These are phyloP conservation scores for Anaeramoeba flamelloides DNA, from an alignment of 78 protist genomes.

Conservation along the genomic window DNA sequence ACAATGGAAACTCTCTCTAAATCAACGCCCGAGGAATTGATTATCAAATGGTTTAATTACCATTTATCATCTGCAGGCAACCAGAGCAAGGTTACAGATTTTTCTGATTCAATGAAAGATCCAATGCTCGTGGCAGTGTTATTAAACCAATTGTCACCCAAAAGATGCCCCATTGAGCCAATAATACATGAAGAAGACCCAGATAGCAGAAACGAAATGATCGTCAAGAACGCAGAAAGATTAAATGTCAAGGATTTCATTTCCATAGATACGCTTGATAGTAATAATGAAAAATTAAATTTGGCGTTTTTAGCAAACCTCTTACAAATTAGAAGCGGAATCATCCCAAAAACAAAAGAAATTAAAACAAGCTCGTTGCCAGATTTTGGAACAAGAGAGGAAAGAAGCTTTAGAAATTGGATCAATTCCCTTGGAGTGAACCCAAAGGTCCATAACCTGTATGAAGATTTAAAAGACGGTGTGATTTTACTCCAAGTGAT, in stretches of 20 bases:
- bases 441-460: slow-evolving; percentile 50
- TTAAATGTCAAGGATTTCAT: slow-evolving; percentile 55
- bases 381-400: slow-evolving; percentile 81
- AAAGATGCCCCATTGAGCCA: too few relatives aligned
- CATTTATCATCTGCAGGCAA: slow-evolving; percentile 62
- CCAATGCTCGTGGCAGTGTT: too few relatives aligned
- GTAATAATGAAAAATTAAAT: slow-evolving; percentile 68
- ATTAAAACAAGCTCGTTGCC: too few relatives aligned
- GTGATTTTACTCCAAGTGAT: slow-evolving; percentile 53
- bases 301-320: slow-evolving; percentile 80
- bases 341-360: too few relatives aligned
- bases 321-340: slow-evolving; percentile 72
- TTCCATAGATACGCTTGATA: slow-evolving; percentile 44
- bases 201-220: slow-evolving; percentile 47
- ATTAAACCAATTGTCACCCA: too few relatives aligned
- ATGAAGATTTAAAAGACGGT: slow-evolving; percentile 66
- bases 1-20: slow-evolving; percentile 50
- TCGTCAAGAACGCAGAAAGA: slow-evolving; percentile 63
- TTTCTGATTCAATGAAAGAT: slow-evolving; percentile 54
- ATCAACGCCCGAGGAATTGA: slow-evolving; percentile 66
- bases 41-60: slow-evolving; percentile 85
- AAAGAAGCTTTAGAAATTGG: slow-evolving; percentile 71
- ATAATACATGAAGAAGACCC: slow-evolving; percentile 35
- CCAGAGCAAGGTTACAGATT: slow-evolving; percentile 55
- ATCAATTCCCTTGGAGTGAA: slow-evolving; percentile 74